These are phyloP conservation scores for Pythium inflatum DNA, from an alignment of 352 stramenopile genomes.

Conservation along the genomic window DNA sequence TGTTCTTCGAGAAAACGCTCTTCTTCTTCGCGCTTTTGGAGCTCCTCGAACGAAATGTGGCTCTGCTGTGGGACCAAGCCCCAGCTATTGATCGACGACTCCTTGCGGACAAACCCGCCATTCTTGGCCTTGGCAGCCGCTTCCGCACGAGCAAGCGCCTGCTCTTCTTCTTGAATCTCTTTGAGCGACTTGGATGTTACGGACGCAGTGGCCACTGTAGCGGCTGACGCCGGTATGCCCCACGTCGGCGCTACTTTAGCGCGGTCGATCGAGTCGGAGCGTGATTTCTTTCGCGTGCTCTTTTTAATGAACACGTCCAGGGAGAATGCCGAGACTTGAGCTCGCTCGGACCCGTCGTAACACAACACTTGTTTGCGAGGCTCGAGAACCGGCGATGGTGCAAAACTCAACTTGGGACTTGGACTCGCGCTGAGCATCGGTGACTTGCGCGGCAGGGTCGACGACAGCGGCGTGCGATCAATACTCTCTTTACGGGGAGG, in stretches of 20 bases:
- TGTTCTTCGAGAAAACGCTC: constrained; percentile 70
- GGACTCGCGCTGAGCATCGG: constrained; percentile 14
- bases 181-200: constrained; percentile 40
- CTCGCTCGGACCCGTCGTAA: constrained; percentile 51
- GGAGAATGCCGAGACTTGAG: constrained; percentile 58
- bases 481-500: constrained; percentile 41
- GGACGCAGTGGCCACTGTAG: background rate
- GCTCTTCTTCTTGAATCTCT: constrained; percentile 73
- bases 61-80: constrained; percentile 47
- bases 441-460: background rate
- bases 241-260: constrained; percentile 16
- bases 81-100: constrained; percentile 76
- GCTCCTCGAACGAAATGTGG: constrained; percentile 63
- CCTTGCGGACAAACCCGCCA: constrained; percentile 36
- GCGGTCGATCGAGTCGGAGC: constrained; percentile 21
- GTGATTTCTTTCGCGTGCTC: constrained; percentile 36
- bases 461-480: constrained; percentile 16
- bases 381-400: constrained; percentile 23
- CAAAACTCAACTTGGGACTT: constrained; percentile 40
- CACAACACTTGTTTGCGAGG: constrained; percentile 46
- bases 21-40: constrained; percentile 66
- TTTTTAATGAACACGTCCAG: constrained; percentile 72
- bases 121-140: constrained; percentile 53
- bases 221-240: no score
- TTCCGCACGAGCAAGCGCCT: constrained; percentile 43